Percentiles rank a stretch among this genome's conserved stretches.
These are phyloP conservation scores for Colletotrichum horii DNA, from an alignment of 2,329 filamentous ascomycete genomes.

Conservation along the genomic window DNA sequence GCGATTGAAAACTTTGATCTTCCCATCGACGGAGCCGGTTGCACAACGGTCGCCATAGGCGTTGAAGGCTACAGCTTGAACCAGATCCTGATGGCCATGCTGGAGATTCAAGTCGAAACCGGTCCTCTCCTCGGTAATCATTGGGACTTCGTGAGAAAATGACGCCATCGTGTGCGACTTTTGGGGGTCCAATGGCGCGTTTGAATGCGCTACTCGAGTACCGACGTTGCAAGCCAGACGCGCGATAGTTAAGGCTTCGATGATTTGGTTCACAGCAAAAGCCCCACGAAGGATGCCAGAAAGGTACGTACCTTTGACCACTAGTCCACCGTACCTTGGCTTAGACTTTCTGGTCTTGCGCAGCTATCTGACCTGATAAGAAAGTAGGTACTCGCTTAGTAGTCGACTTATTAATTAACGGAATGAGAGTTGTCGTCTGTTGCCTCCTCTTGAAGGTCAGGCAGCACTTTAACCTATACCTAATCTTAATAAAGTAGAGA, in stretches of 20 bases:
- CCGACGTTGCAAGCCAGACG: background rate
- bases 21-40: slow-evolving; percentile 90
- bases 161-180: slow-evolving; percentile 37
- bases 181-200: slow-evolving; percentile 40
- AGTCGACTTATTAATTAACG: background rate
- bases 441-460: no score
- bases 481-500: no score
- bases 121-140: slow-evolving; percentile 48
- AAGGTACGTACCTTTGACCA: background rate
- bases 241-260: background rate
- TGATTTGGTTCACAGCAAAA: background rate
- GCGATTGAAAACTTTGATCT: slow-evolving; percentile 88
- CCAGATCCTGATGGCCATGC: slow-evolving; percentile 79
- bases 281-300: background rate
- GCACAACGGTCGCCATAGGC: slow-evolving; percentile 91
- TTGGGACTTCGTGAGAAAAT: slow-evolving; percentile 28
- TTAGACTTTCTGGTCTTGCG: no score
- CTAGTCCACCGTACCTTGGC: background rate
- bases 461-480: no score
- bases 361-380: background rate
- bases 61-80: slow-evolving; percentile 88
- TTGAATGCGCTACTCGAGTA: background rate
- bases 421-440: no score
- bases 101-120: slow-evolving; percentile 67
- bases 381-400: background rate